Evolutionary conservation across 2,329 filamentous ascomycete genomes (phyloP).

Genomic region (Cordyceps javanica): DNA sequence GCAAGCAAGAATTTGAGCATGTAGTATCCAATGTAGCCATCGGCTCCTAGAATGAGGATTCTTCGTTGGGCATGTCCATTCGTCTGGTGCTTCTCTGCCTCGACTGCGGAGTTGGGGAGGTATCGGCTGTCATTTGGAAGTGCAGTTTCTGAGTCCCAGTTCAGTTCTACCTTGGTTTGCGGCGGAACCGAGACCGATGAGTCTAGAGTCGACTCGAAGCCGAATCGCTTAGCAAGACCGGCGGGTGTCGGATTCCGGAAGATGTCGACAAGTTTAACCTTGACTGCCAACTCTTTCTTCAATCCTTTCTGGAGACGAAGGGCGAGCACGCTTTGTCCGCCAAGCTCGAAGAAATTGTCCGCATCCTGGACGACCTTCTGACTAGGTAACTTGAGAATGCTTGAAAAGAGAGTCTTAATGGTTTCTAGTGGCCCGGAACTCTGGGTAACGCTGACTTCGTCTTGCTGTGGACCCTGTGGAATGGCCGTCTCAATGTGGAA

Average conservation of each 20-base stretch:
- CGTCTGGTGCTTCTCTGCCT: not conserved
- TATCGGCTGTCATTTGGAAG: not conserved
- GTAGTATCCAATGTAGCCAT: conserved; percentile 1
- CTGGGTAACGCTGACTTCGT: not conserved
- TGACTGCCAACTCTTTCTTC: conserved; percentile 22
- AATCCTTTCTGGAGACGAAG: conserved; percentile 21
- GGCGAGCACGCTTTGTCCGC: conserved; percentile 22
- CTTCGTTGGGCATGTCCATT: not conserved
- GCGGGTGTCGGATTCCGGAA: conserved; percentile 19
- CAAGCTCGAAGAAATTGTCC: conserved; percentile 22
- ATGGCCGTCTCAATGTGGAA: not conserved
- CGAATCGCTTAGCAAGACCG: not conserved
- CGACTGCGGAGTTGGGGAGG: not conserved
- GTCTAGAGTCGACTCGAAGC: not conserved
- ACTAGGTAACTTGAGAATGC: not conserved
- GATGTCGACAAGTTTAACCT: conserved; percentile 19
- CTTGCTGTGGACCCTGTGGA: not conserved
- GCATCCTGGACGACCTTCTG: not conserved
- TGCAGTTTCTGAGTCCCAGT: not conserved
- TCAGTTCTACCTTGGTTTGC: not conserved
- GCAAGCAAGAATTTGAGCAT: conserved; percentile 1
- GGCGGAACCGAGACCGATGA: no score
- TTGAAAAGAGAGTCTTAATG: not conserved
- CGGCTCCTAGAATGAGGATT: not conserved
- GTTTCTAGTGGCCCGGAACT: not conserved